Conservation (phyloP, 2,329 filamentous ascomycete genomes). For the Hypoxylon sp. region DNA sequence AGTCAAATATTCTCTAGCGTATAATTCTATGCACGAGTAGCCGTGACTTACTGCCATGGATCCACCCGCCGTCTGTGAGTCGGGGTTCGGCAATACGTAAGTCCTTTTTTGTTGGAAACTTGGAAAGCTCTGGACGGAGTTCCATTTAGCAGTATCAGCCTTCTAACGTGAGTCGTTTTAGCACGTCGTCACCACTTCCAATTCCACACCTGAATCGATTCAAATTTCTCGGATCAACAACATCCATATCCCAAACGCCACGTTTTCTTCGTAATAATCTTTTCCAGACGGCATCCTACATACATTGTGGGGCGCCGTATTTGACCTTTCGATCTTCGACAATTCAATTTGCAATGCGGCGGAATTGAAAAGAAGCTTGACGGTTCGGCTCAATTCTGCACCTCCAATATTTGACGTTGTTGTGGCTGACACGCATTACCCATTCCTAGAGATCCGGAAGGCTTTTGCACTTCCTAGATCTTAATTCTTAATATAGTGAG, state of each 20-base stretch:
- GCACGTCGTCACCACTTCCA: conserved; percentile 33
- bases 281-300: conserved; percentile 11
- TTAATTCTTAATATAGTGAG: conserved; percentile 50
- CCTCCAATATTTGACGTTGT: conserved; percentile 46
- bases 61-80: background rate
- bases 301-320: conserved; percentile 6
- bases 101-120: conserved; percentile 21
- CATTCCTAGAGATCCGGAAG: conserved; percentile 48
- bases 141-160: conserved; percentile 10
- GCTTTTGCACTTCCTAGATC: conserved; percentile 42
- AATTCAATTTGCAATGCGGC: conserved; percentile 49
- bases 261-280: conserved; percentile 8
- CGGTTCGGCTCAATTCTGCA: conserved; percentile 56
- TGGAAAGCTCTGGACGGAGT: conserved; percentile 4
- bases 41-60: background rate
- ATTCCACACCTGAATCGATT: conserved; percentile 35
- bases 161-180: conserved; percentile 44
- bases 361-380: conserved; percentile 53
- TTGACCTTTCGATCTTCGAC: conserved; percentile 23
- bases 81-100: conserved; percentile 34
- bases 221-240: conserved; percentile 28
- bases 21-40: background rate
- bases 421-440: conserved; percentile 51
- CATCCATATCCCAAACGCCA: conserved; percentile 23
- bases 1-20: background rate